These are phyloP conservation scores for Neoboletus brunneissimus DNA, from an alignment of 768 basidiomycete genomes.

Conservation along the genomic window DNA sequence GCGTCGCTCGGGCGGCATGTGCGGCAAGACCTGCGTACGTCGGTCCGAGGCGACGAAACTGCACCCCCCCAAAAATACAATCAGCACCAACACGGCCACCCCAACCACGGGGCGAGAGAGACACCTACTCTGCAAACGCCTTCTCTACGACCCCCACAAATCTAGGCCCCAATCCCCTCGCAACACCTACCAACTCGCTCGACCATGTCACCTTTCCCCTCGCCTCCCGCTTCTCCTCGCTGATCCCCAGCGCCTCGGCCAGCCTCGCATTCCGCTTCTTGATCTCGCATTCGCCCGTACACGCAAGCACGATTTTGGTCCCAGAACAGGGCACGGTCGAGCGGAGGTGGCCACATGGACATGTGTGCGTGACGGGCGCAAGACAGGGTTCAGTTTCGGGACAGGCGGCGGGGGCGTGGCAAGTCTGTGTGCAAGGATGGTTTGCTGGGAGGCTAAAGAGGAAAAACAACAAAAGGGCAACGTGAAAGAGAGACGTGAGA, in stretches of 20 bases:
- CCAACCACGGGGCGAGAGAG: neutral
- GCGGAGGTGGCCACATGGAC: constrained; percentile 80
- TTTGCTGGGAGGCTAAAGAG: constrained; percentile 54
- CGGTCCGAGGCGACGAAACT: constrained; percentile 73
- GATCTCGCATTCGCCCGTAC: constrained; percentile 78
- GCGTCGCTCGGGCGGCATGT: constrained; percentile 75
- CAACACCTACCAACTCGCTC: constrained; percentile 62
- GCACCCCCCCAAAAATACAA: neutral
- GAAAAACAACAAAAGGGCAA: neutral
- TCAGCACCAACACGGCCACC: neutral
- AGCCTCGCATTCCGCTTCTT: constrained; percentile 85
- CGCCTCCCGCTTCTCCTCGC: constrained; percentile 42
- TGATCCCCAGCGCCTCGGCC: constrained; percentile 91
- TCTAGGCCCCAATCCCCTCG: constrained; percentile 44
- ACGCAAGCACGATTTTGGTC: constrained; percentile 52
- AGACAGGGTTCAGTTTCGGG: constrained; percentile 78
- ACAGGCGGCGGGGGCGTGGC: constrained; percentile 89
- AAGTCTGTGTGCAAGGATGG: constrained; percentile 74
- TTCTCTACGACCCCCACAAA: constrained; percentile 77
- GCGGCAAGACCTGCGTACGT: constrained; percentile 69
- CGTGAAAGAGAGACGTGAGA: neutral
- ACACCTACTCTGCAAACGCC: constrained; percentile 75
- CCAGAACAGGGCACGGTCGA: constrained; percentile 70
- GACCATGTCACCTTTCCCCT: constrained; percentile 49
- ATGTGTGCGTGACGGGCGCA: constrained; percentile 61